These are phyloP conservation scores for Ceratobasidium sp. DNA, from an alignment of 1,284 basidiomycete genomes.

Conservation along the genomic window DNA sequence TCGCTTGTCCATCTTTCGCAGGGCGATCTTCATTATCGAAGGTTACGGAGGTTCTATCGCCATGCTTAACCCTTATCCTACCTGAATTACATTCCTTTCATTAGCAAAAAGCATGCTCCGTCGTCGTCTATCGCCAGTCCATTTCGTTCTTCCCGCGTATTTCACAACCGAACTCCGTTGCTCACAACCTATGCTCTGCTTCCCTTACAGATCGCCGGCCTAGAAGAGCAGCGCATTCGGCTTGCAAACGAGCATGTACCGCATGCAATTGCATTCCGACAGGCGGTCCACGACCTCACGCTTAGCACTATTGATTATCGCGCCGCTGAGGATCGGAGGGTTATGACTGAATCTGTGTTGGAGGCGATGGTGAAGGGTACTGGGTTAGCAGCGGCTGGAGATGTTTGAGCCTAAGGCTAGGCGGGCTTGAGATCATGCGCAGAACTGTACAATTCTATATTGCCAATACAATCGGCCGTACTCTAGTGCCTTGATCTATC, in stretches of 20 bases:
- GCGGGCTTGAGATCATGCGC: not conserved
- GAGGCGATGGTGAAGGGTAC: conserved; percentile 28
- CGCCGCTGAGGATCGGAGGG: conserved; percentile 27
- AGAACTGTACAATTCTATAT: not conserved
- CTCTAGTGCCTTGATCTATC: not conserved
- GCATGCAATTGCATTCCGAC: conserved; percentile 23
- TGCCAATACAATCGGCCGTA: not conserved
- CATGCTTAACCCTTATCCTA: not conserved
- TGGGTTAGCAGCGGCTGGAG: conserved; percentile 1
- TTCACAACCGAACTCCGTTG: not conserved
- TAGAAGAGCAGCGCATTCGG: conserved; percentile 24
- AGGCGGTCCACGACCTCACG: conserved; percentile 27
- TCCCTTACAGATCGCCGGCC: conserved; percentile 19
- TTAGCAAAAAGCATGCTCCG: not conserved
- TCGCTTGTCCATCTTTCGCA: conserved; percentile 32
- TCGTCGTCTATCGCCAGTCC: not conserved
- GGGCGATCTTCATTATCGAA: conserved; percentile 6
- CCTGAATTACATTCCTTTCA: conserved; percentile 1
- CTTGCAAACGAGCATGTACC: conserved; percentile 35
- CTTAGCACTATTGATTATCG: conserved; percentile 24
- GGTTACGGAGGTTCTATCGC: not conserved
- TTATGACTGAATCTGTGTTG: conserved; percentile 29
- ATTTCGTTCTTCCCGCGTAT: not conserved
- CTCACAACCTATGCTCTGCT: not conserved
- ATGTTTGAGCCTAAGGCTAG: not conserved